phyloP scores from a whole-genome alignment of 176 grass and related monocot species.

The Carex littledalei region DNA sequence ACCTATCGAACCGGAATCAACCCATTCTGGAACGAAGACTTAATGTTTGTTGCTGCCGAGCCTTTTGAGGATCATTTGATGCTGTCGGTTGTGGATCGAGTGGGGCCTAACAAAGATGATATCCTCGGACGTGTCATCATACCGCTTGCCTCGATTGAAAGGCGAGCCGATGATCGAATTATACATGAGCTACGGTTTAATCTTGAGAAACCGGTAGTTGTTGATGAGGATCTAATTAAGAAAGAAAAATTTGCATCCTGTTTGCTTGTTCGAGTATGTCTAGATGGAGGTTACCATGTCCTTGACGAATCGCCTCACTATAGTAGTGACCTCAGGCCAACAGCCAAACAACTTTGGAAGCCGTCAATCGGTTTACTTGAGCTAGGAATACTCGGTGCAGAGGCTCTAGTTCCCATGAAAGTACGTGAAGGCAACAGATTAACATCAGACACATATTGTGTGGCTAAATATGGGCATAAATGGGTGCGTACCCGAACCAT shows the following conservation, averaged over 20 bases:
- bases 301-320: constrained; percentile 93
- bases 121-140: constrained; percentile 72
- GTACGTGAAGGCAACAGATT: constrained; percentile 86
- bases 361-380: constrained; percentile 89
- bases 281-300: constrained; percentile 97
- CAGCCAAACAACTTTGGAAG: constrained; percentile 97
- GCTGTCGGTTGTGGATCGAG: constrained; percentile 77
- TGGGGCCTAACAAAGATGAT: constrained; percentile 90
- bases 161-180: constrained; percentile 61
- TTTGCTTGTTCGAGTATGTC: constrained; percentile 80
- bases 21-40: constrained; percentile 90
- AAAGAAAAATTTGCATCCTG: constrained; percentile 81
- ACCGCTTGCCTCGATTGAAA: constrained; percentile 62
- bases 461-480: constrained; percentile 96
- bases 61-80: constrained; percentile 95
- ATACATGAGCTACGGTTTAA: constrained; percentile 87
- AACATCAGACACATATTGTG: constrained; percentile 90
- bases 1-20: constrained; percentile 64
- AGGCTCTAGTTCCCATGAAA: constrained; percentile 89
- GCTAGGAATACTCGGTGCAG: constrained; percentile 72
- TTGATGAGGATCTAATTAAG: constrained; percentile 85
- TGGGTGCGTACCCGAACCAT: constrained; percentile 91
- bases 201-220: constrained; percentile 70
- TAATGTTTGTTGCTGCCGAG: constrained; percentile 95
- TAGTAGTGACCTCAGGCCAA: constrained; percentile 95